Evolutionary conservation across 2,329 filamentous ascomycete species (phyloP).

Genomic region (Apiospora phragmitis): DNA sequence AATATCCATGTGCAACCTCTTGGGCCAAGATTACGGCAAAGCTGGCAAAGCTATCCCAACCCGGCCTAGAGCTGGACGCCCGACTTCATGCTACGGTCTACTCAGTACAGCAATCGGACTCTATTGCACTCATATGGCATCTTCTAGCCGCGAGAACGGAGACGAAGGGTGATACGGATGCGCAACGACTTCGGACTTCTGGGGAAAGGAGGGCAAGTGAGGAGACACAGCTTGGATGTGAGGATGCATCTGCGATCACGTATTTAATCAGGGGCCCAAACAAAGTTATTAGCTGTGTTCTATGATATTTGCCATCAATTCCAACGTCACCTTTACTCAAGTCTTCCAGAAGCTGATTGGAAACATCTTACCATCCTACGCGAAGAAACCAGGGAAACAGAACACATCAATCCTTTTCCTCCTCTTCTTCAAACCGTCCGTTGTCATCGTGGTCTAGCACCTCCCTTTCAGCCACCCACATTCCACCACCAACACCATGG

Average conservation of each 20-base stretch:
- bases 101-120: constrained; percentile 6
- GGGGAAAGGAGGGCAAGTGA: background rate
- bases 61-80: background rate
- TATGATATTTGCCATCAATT: background rate
- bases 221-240: background rate
- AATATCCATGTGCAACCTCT: background rate
- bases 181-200: background rate
- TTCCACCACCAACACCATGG: background rate
- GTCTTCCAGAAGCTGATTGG: background rate
- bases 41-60: background rate
- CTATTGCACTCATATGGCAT: background rate
- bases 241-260: background rate
- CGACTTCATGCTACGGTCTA: background rate
- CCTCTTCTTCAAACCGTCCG: background rate
- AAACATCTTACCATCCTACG: background rate
- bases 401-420: background rate
- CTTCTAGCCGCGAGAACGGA: background rate
- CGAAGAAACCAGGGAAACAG: background rate
- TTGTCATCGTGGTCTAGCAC: background rate
- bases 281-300: background rate
- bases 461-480: background rate
- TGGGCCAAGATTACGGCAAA: background rate
- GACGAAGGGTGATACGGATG: background rate
- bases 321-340: background rate
- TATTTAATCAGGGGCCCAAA: background rate